Conservation (phyloP, 768 basidiomycete genomes). For the Kwoniella sp. region DNA sequence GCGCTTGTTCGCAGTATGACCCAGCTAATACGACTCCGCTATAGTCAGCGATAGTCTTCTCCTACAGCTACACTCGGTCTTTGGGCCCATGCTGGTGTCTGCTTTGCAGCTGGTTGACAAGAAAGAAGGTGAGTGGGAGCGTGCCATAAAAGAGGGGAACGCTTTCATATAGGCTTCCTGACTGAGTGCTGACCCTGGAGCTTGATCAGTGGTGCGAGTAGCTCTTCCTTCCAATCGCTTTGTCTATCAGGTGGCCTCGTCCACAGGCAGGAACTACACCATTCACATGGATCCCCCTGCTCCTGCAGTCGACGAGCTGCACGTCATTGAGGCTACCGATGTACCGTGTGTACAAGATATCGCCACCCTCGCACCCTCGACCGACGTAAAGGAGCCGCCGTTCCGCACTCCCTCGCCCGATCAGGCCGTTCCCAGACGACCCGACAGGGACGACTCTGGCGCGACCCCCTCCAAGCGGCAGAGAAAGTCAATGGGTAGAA, state of each 20-base stretch:
- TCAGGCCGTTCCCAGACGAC: no score
- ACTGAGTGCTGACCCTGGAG: no score
- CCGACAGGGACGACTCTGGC: no score
- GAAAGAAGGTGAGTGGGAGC: constrained; percentile 29
- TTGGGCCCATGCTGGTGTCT: constrained; percentile 39
- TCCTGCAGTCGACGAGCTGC: not conserved
- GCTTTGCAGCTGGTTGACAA: constrained; percentile 39
- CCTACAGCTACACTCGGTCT: constrained; percentile 35
- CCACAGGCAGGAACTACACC: constrained; percentile 35
- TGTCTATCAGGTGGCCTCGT: constrained; percentile 35
- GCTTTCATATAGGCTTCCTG: not conserved
- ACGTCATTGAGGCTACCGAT: not conserved
- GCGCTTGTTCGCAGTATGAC: not conserved
- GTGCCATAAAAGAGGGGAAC: no score
- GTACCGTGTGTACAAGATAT: not conserved
- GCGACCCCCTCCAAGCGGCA: no score
- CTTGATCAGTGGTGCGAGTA: constrained; percentile 26
- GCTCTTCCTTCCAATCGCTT: constrained; percentile 21
- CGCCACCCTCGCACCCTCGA: no score
- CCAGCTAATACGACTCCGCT: not conserved
- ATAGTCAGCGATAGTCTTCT: constrained; percentile 26
- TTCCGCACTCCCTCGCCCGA: not conserved
- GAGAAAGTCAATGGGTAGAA: no score
- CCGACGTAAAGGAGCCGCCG: no score
- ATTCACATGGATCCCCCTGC: constrained; percentile 21